Percentiles rank a stretch among this genome's conserved stretches.
phyloP scores from a whole-genome alignment of 495 filamentous ascomycete genomes.

The Mycothermus thermophilus region DNA sequence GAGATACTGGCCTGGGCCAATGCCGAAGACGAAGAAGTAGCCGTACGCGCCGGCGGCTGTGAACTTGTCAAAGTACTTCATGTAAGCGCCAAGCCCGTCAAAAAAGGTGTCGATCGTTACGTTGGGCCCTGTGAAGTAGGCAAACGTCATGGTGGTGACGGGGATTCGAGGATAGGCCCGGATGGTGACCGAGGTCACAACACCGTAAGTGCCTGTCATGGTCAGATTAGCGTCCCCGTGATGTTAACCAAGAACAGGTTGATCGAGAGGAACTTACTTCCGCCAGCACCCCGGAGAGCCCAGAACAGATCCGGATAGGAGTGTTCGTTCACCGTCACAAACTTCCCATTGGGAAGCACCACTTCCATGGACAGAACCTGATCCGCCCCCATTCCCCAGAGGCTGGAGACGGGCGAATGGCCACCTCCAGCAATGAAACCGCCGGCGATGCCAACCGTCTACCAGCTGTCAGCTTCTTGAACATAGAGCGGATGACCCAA shows the following conservation, averaged over 20 bases:
- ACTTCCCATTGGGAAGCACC: conserved; percentile 41
- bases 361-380: conserved; percentile 42
- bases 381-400: conserved; percentile 39
- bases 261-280: conserved; percentile 14
- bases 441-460: conserved; percentile 39
- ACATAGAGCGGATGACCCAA: too few relatives aligned
- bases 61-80: conserved; percentile 30
- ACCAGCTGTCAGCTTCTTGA: conserved; percentile 2
- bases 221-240: neutral
- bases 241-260: neutral
- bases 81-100: conserved; percentile 33
- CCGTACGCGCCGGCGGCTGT: conserved; percentile 40
- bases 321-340: conserved; percentile 36
- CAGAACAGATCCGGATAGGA: conserved; percentile 49
- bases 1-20: conserved; percentile 18
- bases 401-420: conserved; percentile 29
- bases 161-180: conserved; percentile 29
- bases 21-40: conserved; percentile 29
- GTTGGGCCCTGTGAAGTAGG: conserved; percentile 15
- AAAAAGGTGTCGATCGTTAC: conserved; percentile 36
- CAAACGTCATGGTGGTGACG: conserved; percentile 27
- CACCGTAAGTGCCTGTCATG: conserved; percentile 37
- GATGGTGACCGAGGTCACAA: conserved; percentile 39
- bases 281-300: conserved; percentile 48
- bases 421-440: conserved; percentile 44